Conservation (phyloP, 2,329 filamentous ascomycete genomes). For the Fusarium sp. region DNA sequence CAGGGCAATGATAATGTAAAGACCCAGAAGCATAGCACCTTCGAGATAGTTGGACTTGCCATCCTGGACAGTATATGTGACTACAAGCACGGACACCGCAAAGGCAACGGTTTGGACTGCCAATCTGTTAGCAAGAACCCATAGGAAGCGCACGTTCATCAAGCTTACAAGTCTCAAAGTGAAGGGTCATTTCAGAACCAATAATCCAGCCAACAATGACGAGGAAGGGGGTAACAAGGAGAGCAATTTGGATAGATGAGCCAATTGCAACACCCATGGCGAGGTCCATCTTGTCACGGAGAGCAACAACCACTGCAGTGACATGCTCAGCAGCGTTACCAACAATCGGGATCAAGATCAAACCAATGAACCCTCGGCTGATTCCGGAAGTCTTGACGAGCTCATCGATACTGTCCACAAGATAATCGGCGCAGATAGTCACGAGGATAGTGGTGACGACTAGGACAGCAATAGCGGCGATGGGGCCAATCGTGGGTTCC, state of each 20-base stretch:
- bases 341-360: constrained; percentile 81
- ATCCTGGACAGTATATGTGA: constrained; percentile 80
- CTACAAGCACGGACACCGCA: constrained; percentile 77
- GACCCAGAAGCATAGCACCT: constrained; percentile 70
- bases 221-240: constrained; percentile 81
- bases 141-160: background rate
- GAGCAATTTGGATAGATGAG: constrained; percentile 82
- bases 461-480: constrained; percentile 72
- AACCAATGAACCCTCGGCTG: constrained; percentile 82
- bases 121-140: constrained; percentile 22
- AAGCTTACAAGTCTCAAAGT: constrained; percentile 71
- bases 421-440: constrained; percentile 77
- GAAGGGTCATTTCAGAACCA: constrained; percentile 75
- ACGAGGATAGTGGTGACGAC: constrained; percentile 75
- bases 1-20: constrained; percentile 68
- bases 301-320: constrained; percentile 80
- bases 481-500: constrained; percentile 66
- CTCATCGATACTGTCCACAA: constrained; percentile 78
- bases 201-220: constrained; percentile 84
- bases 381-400: constrained; percentile 75
- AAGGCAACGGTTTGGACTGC: constrained; percentile 79
- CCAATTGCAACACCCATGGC: constrained; percentile 83
- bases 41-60: constrained; percentile 87
- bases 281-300: constrained; percentile 79
- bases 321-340: constrained; percentile 85